These are phyloP conservation scores for Cladosporium sp. DNA, from an alignment of 2,329 filamentous ascomycete species.

Conservation along the genomic window DNA sequence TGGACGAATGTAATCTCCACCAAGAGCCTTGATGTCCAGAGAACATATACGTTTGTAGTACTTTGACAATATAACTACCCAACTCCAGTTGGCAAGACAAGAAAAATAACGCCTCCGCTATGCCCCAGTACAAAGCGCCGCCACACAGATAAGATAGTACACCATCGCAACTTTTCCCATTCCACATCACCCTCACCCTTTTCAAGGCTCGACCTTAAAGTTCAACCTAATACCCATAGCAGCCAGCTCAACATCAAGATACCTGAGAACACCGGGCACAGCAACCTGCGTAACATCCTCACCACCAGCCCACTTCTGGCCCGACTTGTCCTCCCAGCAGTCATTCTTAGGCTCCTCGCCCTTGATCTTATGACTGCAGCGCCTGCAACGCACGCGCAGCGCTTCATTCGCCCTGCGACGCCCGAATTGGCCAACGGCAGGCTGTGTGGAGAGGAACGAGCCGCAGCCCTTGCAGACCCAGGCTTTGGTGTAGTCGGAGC, in stretches of 20 bases:
- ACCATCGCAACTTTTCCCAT: background rate
- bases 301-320: constrained; percentile 80
- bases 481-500: constrained; percentile 85
- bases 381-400: constrained; percentile 37
- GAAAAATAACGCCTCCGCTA: constrained; percentile 15
- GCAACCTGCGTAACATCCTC: constrained; percentile 89
- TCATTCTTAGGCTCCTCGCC: constrained; percentile 50
- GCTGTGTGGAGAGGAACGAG: constrained; percentile 85
- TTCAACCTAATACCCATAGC: constrained; percentile 96
- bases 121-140: constrained; percentile 11
- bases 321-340: constrained; percentile 87
- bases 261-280: constrained; percentile 89
- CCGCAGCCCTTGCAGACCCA: constrained; percentile 91
- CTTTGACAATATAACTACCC: background rate
- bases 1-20: too few relatives aligned
- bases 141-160: background rate
- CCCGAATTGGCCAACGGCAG: constrained; percentile 59
- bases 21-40: background rate
- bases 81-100: background rate
- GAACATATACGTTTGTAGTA: background rate
- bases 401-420: constrained; percentile 28
- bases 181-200: constrained; percentile 28
- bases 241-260: constrained; percentile 89
- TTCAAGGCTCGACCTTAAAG: constrained; percentile 68
- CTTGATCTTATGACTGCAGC: constrained; percentile 37